phyloP scores from a whole-genome alignment of 805 yeast species.

The Cyberlindnera japonica region DNA sequence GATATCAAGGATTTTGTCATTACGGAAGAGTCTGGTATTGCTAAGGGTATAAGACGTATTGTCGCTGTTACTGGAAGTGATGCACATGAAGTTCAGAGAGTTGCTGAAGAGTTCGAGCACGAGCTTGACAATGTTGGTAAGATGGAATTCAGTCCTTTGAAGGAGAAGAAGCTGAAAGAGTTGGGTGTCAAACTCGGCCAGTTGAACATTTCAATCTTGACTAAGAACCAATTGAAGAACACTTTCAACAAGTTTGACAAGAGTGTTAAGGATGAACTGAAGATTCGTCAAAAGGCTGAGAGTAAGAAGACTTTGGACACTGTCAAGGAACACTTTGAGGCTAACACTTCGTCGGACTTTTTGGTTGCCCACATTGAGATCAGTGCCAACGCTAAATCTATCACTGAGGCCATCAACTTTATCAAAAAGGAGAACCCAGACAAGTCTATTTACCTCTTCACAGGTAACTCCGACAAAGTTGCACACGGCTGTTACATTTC shows the following conservation, averaged over 20 bases:
- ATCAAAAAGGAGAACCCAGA: constrained; percentile 73
- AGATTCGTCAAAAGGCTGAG: constrained; percentile 85
- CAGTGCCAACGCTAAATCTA: constrained; percentile 85
- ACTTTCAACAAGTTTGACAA: constrained; percentile 80
- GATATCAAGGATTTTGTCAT: constrained; percentile 90
- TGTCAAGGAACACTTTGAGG: constrained; percentile 64
- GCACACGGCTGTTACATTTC: constrained; percentile 95
- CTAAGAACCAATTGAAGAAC: constrained; percentile 71
- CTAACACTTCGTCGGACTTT: constrained; percentile 47
- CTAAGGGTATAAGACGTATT: constrained; percentile 97
- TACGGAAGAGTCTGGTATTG: constrained; percentile 94
- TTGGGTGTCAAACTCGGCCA: constrained; percentile 81
- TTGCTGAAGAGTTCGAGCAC: constrained; percentile 68
- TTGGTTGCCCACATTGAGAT: constrained; percentile 69
- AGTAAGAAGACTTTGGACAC: constrained; percentile 74
- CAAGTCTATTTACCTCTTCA: constrained; percentile 74
- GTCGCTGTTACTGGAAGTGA: constrained; percentile 94
- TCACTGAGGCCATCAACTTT: constrained; percentile 85
- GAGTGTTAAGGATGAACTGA: constrained; percentile 80
- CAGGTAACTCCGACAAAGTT: constrained; percentile 71
- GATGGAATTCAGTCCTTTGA: constrained; percentile 67
- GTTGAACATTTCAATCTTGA: constrained; percentile 74
- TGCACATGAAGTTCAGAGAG: constrained; percentile 85
- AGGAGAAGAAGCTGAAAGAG: constrained; percentile 81
- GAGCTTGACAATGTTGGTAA: constrained; percentile 56